These are phyloP conservation scores for Cyamopsis tetragonoloba DNA, from an alignment of 306 rosid genomes.

Conservation along the genomic window DNA sequence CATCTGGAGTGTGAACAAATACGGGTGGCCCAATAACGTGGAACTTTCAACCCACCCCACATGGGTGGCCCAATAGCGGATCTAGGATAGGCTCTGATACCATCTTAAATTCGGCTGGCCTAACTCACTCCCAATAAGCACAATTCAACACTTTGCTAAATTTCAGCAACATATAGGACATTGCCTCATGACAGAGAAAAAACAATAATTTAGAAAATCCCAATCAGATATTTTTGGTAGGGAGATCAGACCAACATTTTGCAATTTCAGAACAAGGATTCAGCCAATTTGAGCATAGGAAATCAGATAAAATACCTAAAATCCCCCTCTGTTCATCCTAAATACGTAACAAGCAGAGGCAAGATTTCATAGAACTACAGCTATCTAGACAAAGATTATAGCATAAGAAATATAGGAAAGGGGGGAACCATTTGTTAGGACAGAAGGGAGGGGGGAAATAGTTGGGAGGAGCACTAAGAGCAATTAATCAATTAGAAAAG, in stretches of 20 bases:
- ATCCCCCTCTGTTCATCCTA: not conserved
- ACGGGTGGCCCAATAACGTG: no score
- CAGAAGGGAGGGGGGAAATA: not conserved
- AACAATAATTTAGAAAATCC: not conserved
- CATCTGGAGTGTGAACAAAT: no score
- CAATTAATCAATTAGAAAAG: not conserved
- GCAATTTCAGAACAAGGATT: not conserved
- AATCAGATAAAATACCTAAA: not conserved
- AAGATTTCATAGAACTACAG: slow-evolving; percentile 5
- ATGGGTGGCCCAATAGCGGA: no score
- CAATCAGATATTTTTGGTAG: not conserved
- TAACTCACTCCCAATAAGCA: no score
- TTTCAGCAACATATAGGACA: not conserved
- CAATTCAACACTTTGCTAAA: not conserved
- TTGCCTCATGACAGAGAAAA: not conserved
- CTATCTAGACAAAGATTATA: slow-evolving; percentile 6
- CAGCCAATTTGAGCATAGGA: not conserved
- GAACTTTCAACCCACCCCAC: no score
- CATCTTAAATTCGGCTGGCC: no score
- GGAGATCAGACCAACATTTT: not conserved
- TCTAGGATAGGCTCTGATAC: no score
- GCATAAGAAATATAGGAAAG: not conserved
- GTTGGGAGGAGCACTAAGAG: not conserved
- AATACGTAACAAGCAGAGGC: not conserved
- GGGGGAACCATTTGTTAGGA: not conserved